Conservation (phyloP, 768 basidiomycete genomes). For the Dioszegia hungarica region DNA sequence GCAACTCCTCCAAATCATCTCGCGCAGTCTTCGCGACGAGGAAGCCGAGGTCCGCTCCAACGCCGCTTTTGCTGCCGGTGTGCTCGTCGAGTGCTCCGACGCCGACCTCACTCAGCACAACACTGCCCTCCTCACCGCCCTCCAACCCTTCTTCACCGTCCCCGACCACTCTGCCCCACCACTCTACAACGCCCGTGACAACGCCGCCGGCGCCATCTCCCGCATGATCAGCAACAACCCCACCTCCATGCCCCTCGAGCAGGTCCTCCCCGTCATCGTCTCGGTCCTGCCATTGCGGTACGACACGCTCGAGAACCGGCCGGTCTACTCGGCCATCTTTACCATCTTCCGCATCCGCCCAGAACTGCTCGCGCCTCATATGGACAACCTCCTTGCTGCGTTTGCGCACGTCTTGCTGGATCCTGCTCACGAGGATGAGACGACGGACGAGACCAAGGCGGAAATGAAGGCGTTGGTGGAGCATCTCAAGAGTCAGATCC, state of each 20-base stretch:
- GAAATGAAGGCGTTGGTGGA: conserved; percentile 70
- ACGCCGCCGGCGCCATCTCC: conserved; percentile 89
- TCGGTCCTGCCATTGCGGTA: conserved; percentile 76
- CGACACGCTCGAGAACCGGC: conserved; percentile 83
- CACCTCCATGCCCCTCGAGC: conserved; percentile 72
- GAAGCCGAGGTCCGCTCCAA: conserved; percentile 95
- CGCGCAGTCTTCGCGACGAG: conserved; percentile 70
- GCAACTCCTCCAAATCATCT: conserved; percentile 75
- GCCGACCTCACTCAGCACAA: conserved; percentile 78
- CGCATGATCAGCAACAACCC: conserved; percentile 79
- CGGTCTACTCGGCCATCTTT: conserved; percentile 85
- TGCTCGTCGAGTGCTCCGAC: conserved; percentile 80
- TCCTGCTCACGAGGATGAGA: conserved; percentile 66
- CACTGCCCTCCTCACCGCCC: conserved; percentile 66
- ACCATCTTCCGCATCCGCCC: conserved; percentile 75
- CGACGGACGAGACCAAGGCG: conserved; percentile 70
- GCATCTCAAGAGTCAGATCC: conserved; percentile 67
- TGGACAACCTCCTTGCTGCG: conserved; percentile 72
- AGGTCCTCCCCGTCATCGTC: conserved; percentile 66
- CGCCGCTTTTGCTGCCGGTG: conserved; percentile 87
- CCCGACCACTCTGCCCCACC: conserved; percentile 61
- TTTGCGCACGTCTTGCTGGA: conserved; percentile 74
- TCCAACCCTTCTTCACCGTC: conserved; percentile 75
- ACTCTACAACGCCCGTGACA: conserved; percentile 81
- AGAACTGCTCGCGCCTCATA: conserved; percentile 63